Base-by-base conservation (phyloP, 208 protist genomes). In the Trypanosomatidae sp. region DNA sequence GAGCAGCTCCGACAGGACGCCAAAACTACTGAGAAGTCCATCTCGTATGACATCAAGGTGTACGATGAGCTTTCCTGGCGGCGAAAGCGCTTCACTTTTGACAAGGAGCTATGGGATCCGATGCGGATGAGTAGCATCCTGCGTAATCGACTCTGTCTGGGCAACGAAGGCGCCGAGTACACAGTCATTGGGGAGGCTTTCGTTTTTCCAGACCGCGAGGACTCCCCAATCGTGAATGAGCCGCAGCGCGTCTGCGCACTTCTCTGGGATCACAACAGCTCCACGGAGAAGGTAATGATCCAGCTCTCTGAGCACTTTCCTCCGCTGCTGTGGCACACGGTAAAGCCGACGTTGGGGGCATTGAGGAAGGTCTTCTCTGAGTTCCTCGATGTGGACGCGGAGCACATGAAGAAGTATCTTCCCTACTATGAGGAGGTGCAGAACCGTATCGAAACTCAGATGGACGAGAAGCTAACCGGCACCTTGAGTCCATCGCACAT, bases 161-260 rank as follows among this genome's bases (percentile, higher is more conserved):
- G 91, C 8, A 85, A 84, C 56, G 90, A 92, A 55, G 73, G 88
- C 55, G 83, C 85, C 13, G 90, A 97, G 78, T 98, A 98, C 89
- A 95, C 91, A 12, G 83, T 95, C 56, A 95, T 98, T 73, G 95
- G 94, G 56, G 95, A 98, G 75, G 92, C 89, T 19, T 97, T 96
- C 66, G 75, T 88, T 19, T 98, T 98, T 76, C 87, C 93, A 22
- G 92, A 97, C 59, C 83, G 86, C 36, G 88, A 93, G 76, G 95
- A 98, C 76, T 91, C 91, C 0, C 95, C 95, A 19, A 87, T 98
- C 9, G 84, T 97, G 68, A 97, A 97, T 70, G 87, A 95, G 80
- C 93, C 95, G 59, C 77, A 88, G n/a, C 60, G 83, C 66, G 53
- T 80, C 39, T 96, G 92, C 73, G 76, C 79, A 25, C 73, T 98